Base-by-base conservation (phyloP, 208 protist species). In the Wallacemonas sp. region DNA sequence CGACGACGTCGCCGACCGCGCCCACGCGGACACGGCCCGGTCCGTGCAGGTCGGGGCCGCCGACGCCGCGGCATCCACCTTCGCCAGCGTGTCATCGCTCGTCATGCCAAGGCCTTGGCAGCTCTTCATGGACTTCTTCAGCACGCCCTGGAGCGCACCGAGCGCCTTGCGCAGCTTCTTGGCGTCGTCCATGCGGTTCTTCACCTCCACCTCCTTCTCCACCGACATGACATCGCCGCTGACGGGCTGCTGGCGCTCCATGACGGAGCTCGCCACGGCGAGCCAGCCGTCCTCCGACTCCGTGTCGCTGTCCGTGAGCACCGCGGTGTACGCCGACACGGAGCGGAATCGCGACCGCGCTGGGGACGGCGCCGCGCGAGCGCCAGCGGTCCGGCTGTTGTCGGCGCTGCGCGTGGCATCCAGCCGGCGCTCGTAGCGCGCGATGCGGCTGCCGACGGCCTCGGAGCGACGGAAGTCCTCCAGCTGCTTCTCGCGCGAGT, bases 401-500 rank as follows among this genome's bases (percentile, higher is more conserved):
- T 41, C 36, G 36, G 7, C 36, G 36, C 36, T 14, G 36, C 36
- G 36, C n/a, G 36, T 41, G 36, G 36, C 36, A 14, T 14, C 36
- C 7, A 14, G 0, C 7, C 11, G 5, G 44, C 44, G 44, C n/a
- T 18, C 22, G 67, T 86, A 91, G 50, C 76, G 81, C 44, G 76
- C 77, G 14, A 86, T 59, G 26, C 76, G 81, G 1, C 39, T 68
- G 18, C 76, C 81, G 41, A 77, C 72, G 26, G 68, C 68, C 61
- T 91, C 76, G 66, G 87, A 84, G 22, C 66, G 61, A 23, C 63
- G 61, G 50, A 70, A 67, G 64, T 86, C 81, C 1, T 38, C 49
- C 45, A 80, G 70, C 57, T 80, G 72, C 57, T 88, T 84, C 23
- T 85, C 79, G 14, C 71, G 23, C 36, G 45, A 57, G 70, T 91